These are phyloP conservation scores for Termitomyces sp. DNA, from an alignment of 768 basidiomycete genomes.

Conservation along the genomic window DNA sequence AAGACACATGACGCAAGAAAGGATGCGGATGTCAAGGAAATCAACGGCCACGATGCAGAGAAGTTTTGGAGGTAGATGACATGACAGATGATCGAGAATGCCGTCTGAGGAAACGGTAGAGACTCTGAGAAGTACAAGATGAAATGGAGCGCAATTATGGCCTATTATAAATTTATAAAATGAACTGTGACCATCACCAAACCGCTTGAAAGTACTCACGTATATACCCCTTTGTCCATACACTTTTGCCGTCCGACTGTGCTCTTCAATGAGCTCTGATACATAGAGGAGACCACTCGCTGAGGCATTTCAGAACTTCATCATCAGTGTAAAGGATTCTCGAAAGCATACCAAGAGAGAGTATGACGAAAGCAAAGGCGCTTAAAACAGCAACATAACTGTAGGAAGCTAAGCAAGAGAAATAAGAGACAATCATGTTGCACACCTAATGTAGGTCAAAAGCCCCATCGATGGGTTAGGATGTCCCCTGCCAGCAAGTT, in stretches of 20 bases:
- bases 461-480: conserved; percentile 41
- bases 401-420: conserved; percentile 2
- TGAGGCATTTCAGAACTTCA: conserved; percentile 30
- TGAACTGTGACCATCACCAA: conserved; percentile 2
- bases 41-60: conserved; percentile 85
- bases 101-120: conserved; percentile 70
- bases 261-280: conserved; percentile 95
- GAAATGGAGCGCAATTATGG: conserved; percentile 74
- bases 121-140: conserved; percentile 78
- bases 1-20: conserved; percentile 86
- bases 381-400: conserved; percentile 77
- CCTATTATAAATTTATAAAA: conserved; percentile 42
- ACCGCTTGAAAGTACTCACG: conserved; percentile 46
- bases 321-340: neutral
- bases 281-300: conserved; percentile 93
- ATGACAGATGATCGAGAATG: conserved; percentile 84
- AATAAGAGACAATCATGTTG: neutral
- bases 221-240: conserved; percentile 86
- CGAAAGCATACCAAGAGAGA: conserved; percentile 71
- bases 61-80: conserved; percentile 92
- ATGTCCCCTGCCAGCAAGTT: conserved; percentile 15
- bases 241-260: conserved; percentile 76
- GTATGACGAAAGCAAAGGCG: conserved; percentile 86
- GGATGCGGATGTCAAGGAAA: conserved; percentile 80
- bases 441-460: conserved; percentile 62